phyloP scores from a whole-genome alignment of 306 rosid species.

The Erythrophleum fordii region DNA sequence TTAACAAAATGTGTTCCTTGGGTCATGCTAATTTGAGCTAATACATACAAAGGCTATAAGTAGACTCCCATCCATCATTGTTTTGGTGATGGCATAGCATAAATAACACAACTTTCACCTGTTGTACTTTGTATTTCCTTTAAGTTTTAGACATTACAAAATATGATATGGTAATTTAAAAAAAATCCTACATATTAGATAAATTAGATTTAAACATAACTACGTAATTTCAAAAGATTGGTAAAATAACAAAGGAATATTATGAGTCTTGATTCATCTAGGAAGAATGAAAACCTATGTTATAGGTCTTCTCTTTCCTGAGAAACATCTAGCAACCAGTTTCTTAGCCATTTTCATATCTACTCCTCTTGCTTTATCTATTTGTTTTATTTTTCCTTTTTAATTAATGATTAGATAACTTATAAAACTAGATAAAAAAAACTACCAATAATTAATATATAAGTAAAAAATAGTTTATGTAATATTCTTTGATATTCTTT shows the following conservation, averaged over 20 bases:
- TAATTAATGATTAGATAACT: too few relatives aligned
- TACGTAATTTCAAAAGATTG: not conserved
- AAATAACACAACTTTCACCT: not conserved
- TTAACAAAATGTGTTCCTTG: not conserved
- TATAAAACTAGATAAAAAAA: too few relatives aligned
- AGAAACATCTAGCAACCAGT: conserved; percentile 71
- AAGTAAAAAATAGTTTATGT: too few relatives aligned
- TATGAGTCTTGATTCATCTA: not conserved
- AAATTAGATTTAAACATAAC: not conserved
- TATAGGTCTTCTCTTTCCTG: conserved; percentile 81
- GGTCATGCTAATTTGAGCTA: not conserved
- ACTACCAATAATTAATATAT: too few relatives aligned
- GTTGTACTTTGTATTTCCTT: not conserved
- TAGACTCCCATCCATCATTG: not conserved
- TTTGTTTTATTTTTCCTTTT: too few relatives aligned
- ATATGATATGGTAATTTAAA: not conserved
- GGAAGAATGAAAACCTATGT: conserved; percentile 51
- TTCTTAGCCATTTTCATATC: too few relatives aligned
- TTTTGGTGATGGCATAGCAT: not conserved
- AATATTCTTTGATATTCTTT: too few relatives aligned
- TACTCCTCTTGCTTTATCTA: too few relatives aligned
- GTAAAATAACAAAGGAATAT: not conserved
- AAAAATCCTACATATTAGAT: not conserved
- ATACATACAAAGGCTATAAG: not conserved
- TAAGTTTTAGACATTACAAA: not conserved